phyloP scores from a whole-genome alignment of 371 early-diverging fungal species.

The Mortierella polycephala region DNA sequence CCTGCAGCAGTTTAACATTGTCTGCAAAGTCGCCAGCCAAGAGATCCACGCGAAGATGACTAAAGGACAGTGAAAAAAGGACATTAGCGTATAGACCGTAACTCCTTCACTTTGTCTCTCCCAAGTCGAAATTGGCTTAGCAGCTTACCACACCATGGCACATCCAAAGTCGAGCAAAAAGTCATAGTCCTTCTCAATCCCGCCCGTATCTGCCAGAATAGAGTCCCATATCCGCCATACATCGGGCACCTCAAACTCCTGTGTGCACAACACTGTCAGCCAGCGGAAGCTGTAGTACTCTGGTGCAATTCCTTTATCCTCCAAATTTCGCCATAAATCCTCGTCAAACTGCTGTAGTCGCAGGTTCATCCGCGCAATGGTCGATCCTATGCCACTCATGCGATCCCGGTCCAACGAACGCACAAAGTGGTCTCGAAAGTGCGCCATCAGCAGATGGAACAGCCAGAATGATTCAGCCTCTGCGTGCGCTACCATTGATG shows the following conservation, averaged over 20 bases:
- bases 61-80: slow-evolving; percentile 21
- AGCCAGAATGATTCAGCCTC: slow-evolving; percentile 91
- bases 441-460: slow-evolving; percentile 78
- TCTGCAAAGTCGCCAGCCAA: slow-evolving; percentile 72
- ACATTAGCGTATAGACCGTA: not conserved
- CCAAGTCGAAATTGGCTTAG: not conserved
- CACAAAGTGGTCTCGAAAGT: slow-evolving; percentile 85
- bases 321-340: slow-evolving; percentile 72
- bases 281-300: slow-evolving; percentile 89
- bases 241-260: slow-evolving; percentile 87
- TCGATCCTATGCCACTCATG: slow-evolving; percentile 70
- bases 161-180: slow-evolving; percentile 80
- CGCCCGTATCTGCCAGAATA: slow-evolving; percentile 71
- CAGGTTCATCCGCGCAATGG: slow-evolving; percentile 69
- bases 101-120: not conserved
- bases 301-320: slow-evolving; percentile 74
- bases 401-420: slow-evolving; percentile 71
- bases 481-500: slow-evolving; percentile 68
- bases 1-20: slow-evolving; percentile 74
- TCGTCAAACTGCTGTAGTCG: slow-evolving; percentile 68
- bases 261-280: slow-evolving; percentile 85
- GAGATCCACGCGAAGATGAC: slow-evolving; percentile 69
- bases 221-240: slow-evolving; percentile 90
- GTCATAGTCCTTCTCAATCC: slow-evolving; percentile 64
- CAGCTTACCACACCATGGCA: slow-evolving; percentile 79